Evolutionary conservation across 1,284 basidiomycete species (phyloP).

Genomic region (Ustilago curta): DNA sequence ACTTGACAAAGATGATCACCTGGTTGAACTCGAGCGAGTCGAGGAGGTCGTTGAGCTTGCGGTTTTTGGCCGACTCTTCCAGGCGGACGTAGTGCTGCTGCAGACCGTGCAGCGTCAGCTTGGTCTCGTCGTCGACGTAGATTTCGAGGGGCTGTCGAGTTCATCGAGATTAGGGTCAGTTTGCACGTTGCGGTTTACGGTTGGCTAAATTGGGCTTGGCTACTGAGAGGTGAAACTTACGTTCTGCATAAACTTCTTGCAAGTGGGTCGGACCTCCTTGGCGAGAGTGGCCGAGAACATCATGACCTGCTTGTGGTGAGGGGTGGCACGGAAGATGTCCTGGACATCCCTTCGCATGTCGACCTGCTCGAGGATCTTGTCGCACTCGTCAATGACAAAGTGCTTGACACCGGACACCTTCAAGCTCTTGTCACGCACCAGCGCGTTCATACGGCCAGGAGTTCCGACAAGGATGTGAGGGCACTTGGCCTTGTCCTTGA

Average conservation of each 20-base stretch:
- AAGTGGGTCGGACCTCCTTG: constrained; percentile 96
- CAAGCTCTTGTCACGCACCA: constrained; percentile 67
- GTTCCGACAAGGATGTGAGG: constrained; percentile 99
- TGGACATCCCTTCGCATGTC: constrained; percentile 99
- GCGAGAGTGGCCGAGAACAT: constrained; percentile 99
- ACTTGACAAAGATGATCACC: constrained; percentile 99
- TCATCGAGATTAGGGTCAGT: background rate
- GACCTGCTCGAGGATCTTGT: constrained; percentile 99
- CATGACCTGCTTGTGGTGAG: constrained; percentile 99
- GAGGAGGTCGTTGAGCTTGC: constrained; percentile 95
- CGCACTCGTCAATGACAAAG: constrained; percentile 99
- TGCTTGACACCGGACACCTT: constrained; percentile 73
- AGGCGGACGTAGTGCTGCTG: constrained; percentile 92
- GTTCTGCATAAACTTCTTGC: constrained; percentile 99
- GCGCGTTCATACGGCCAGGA: constrained; percentile 76
- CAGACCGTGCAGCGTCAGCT: constrained; percentile 95
- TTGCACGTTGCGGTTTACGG: background rate
- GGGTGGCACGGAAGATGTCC: constrained; percentile 99
- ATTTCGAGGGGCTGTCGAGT: constrained; percentile 90
- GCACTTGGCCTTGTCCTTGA: constrained; percentile 96
- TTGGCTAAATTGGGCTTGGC: background rate
- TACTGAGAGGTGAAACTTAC: constrained; percentile 73
- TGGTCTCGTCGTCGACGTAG: constrained; percentile 99
- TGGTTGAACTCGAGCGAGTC: constrained; percentile 99
- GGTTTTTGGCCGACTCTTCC: constrained; percentile 94